phyloP scores from a whole-genome alignment of 139 green algal genomes.

The Chlamydomonas incerta region DNA sequence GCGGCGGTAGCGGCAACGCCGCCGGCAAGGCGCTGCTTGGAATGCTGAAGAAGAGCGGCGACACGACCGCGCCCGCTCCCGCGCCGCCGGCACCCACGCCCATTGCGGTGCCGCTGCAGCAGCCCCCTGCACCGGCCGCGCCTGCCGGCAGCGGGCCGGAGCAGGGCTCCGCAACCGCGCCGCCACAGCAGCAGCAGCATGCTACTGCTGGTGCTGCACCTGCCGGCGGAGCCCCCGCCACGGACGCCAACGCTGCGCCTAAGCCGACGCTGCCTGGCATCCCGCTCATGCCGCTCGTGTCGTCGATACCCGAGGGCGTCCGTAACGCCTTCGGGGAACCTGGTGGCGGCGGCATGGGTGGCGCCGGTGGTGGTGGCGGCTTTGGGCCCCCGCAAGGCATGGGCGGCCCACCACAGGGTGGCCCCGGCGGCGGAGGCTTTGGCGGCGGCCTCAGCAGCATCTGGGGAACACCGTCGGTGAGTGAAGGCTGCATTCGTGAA shows the following conservation, averaged over 20 bases:
- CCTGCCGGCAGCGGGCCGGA: too few relatives aligned
- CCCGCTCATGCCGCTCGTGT: slow-evolving; percentile 22
- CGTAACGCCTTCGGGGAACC: slow-evolving; percentile 27
- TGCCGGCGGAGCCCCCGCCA: background rate
- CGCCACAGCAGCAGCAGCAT: background rate
- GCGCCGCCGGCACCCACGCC: too few relatives aligned
- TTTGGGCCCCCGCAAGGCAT: too few relatives aligned
- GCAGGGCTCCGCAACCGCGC: background rate
- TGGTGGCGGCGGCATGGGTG: background rate
- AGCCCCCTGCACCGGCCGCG: too few relatives aligned
- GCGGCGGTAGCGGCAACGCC: background rate
- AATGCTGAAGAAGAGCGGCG: slow-evolving; percentile 24
- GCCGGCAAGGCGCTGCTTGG: slow-evolving; percentile 31
- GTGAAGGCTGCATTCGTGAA: too few relatives aligned
- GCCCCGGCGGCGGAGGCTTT: background rate
- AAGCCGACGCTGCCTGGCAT: background rate
- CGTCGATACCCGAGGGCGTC: slow-evolving; percentile 13
- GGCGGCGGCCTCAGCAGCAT: slow-evolving; percentile 27
- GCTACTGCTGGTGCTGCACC: too few relatives aligned
- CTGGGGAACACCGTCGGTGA: slow-evolving; percentile 12
- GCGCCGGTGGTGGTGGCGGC: too few relatives aligned
- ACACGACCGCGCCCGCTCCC: too few relatives aligned
- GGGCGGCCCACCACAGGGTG: too few relatives aligned
- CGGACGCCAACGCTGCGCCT: background rate
- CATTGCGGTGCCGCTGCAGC: too few relatives aligned